Percentiles rank a stretch among this genome's conserved stretches.
phyloP scores from a whole-genome alignment of 2,329 filamentous ascomycete genomes.

The Colletotrichum abscissum region DNA sequence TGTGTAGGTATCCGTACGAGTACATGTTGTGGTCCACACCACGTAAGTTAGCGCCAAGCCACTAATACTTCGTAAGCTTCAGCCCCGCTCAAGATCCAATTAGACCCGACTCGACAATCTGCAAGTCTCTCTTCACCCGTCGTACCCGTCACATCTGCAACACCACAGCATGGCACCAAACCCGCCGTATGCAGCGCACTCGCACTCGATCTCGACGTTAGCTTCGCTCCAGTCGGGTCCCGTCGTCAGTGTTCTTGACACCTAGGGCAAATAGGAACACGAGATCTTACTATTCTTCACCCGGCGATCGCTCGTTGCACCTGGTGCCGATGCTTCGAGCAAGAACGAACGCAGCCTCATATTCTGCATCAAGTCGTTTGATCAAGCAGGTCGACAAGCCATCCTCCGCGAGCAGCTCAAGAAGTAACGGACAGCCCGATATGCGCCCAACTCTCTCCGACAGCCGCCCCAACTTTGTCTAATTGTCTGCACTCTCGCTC shows the following conservation, averaged over 20 bases:
- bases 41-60: constrained; percentile 24
- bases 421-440: constrained; percentile 8
- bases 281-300: neutral
- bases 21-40: neutral
- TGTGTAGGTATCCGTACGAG: neutral
- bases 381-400: neutral
- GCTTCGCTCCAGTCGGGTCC: neutral
- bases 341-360: constrained; percentile 28
- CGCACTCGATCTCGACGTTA: neutral
- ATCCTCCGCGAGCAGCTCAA: constrained; percentile 2
- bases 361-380: neutral
- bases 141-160: neutral
- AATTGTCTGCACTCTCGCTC: constrained; percentile 8
- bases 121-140: neutral
- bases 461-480: constrained; percentile 14
- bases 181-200: neutral
- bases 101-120: constrained; percentile 8
- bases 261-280: neutral
- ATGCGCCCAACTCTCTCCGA: neutral
- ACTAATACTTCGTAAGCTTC: constrained; percentile 14
- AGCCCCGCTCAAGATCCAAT: constrained; percentile 20
- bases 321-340: neutral
- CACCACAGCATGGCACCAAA: constrained; percentile 3
- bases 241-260: neutral
- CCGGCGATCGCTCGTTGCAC: neutral